Evolutionary conservation across 768 basidiomycete genomes (phyloP).

Genomic region (Vararia minispora): DNA sequence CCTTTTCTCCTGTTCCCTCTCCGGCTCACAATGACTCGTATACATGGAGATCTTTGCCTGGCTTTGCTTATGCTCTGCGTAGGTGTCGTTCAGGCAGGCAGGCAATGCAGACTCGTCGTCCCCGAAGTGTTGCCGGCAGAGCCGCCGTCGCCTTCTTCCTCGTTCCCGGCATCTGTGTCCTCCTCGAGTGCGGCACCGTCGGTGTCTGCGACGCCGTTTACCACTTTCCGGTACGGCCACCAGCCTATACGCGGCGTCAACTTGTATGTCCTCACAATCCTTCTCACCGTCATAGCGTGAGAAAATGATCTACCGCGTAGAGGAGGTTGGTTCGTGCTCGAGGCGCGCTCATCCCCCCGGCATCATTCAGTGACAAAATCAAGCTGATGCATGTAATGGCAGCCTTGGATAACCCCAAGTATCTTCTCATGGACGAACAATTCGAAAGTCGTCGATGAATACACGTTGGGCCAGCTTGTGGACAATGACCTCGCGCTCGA

Average conservation of each 20-base stretch:
- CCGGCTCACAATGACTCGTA: no score
- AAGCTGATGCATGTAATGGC: not conserved
- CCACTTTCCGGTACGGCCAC: conserved; percentile 24
- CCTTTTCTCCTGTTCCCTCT: no score
- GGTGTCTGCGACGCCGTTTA: conserved; percentile 23
- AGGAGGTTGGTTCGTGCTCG: conserved; percentile 55
- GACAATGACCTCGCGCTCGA: conserved; percentile 30
- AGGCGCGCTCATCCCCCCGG: conserved; percentile 23
- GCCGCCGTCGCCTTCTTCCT: conserved; percentile 6
- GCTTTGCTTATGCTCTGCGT: no score
- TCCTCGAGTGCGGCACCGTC: conserved; percentile 1
- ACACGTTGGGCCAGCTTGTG: conserved; percentile 44
- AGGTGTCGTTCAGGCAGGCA: conserved; percentile 12
- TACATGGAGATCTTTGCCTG: no score
- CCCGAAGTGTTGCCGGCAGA: conserved; percentile 2
- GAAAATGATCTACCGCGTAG: conserved; percentile 19
- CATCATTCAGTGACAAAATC: not conserved
- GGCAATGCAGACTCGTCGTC: conserved; percentile 17
- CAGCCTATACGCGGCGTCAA: conserved; percentile 48
- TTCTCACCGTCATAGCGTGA: not conserved
- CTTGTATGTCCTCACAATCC: conserved; percentile 32
- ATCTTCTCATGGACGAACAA: conserved; percentile 55
- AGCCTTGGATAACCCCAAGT: conserved; percentile 77
- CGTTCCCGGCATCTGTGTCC: conserved; percentile 7
- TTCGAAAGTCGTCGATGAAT: conserved; percentile 46